Conservation (phyloP, 176 grass and related monocot species). For the Stipa capillata region DNA sequence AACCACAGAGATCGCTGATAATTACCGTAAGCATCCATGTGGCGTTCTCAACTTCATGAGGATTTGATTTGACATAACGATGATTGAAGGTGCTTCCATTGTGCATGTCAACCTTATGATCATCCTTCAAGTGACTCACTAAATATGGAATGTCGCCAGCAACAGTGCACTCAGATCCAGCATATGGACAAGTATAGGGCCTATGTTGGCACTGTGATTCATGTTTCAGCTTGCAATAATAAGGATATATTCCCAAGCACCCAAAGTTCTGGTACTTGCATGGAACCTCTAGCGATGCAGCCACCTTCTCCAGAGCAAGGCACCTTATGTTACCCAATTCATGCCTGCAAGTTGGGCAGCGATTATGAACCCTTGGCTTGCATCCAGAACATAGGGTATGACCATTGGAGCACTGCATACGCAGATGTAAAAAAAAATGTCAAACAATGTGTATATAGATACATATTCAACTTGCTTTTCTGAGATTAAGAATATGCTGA, state of each 20-base stretch:
- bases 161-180: slow-evolving; percentile 85
- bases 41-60: slow-evolving; percentile 91
- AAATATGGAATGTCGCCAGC: slow-evolving; percentile 72
- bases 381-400: slow-evolving; percentile 91
- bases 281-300: slow-evolving; percentile 73
- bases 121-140: slow-evolving; percentile 84
- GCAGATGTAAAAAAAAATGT: slow-evolving; percentile 9
- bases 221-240: slow-evolving; percentile 93
- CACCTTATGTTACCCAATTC: slow-evolving; percentile 95
- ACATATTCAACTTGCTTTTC: not conserved
- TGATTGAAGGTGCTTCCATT: slow-evolving; percentile 90
- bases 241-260: slow-evolving; percentile 79
- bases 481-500: not conserved
- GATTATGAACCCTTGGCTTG: slow-evolving; percentile 91
- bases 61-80: slow-evolving; percentile 89
- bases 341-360: slow-evolving; percentile 87
- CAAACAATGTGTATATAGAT: not conserved
- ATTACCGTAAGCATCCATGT: slow-evolving; percentile 98
- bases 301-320: slow-evolving; percentile 88
- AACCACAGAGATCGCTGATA: not conserved
- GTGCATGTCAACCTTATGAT: slow-evolving; percentile 99
- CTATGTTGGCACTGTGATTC: slow-evolving; percentile 82
- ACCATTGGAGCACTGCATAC: slow-evolving; percentile 78
- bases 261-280: slow-evolving; percentile 95
- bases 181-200: slow-evolving; percentile 86